Conservation (phyloP, 1,284 basidiomycete genomes). For the Ganoderma leucocontextum region DNA sequence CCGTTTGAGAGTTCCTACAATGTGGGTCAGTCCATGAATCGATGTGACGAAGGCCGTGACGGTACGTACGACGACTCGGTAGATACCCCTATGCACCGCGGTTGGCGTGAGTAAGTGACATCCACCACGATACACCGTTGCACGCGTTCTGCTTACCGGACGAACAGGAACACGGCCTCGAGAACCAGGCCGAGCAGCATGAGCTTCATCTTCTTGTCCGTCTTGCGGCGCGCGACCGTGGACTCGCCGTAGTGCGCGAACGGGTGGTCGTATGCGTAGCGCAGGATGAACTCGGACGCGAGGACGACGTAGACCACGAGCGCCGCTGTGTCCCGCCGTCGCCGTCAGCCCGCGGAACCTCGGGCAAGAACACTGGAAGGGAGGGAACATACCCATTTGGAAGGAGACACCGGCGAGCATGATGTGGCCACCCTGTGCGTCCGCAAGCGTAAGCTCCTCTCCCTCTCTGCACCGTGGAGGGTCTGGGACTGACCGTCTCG, state of each 20-base stretch:
- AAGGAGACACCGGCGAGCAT: conserved; percentile 66
- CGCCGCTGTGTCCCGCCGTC: conserved; percentile 47
- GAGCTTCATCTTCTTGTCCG: conserved; percentile 42
- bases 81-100: conserved; percentile 43
- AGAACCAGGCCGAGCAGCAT: conserved; percentile 47
- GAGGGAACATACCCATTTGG: conserved; percentile 54
- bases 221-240: conserved; percentile 14
- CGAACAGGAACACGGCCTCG: conserved; percentile 49
- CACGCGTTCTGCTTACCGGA: conserved; percentile 35
- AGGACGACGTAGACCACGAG: conserved; percentile 53
- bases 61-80: conserved; percentile 52
- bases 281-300: conserved; percentile 55
- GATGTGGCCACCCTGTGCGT: conserved; percentile 52
- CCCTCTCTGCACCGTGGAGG: too few relatives aligned
- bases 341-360: conserved; percentile 41
- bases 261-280: conserved; percentile 51
- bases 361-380: conserved; percentile 31
- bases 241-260: conserved; percentile 34
- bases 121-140: too few relatives aligned
- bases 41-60: not conserved
- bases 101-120: not conserved
- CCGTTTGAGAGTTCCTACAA: conserved; percentile 54
- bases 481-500: conserved; percentile 27
- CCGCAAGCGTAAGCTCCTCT: not conserved
- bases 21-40: not conserved